These are phyloP conservation scores for Sporobolomyces roseus DNA, from an alignment of 768 basidiomycete genomes.

Conservation along the genomic window DNA sequence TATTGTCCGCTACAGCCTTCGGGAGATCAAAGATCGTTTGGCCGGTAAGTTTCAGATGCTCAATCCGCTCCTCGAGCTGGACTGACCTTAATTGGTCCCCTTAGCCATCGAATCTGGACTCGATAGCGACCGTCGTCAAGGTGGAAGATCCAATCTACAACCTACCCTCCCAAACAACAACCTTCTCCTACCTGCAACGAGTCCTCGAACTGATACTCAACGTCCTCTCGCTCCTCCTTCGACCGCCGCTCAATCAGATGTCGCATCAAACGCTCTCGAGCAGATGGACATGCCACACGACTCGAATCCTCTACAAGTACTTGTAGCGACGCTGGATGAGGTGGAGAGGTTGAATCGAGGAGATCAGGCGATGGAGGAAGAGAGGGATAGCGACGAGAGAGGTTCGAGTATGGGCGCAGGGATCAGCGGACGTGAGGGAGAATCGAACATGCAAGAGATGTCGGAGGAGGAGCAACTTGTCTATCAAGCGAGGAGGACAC, in stretches of 20 bases:
- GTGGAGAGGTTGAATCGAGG: conserved; percentile 23
- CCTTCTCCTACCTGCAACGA: neutral
- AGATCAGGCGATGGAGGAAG: conserved; percentile 21
- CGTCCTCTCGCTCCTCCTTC: neutral
- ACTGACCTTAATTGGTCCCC: no score
- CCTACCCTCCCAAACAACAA: neutral
- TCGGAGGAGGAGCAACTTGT: conserved; percentile 17
- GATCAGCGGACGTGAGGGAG: neutral
- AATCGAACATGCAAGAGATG: neutral
- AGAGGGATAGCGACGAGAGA: neutral
- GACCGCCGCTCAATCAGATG: neutral
- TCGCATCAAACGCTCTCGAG: neutral
- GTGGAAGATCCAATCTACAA: neutral
- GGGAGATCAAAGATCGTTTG: conserved; percentile 28
- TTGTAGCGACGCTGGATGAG: conserved; percentile 28
- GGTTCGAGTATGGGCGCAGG: neutral
- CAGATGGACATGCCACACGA: conserved; percentile 25
- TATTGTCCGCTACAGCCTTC: neutral
- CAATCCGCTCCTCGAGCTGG: no score
- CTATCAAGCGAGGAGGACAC: conserved; percentile 11
- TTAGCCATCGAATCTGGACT: conserved; percentile 34
- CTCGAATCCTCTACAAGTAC: conserved; percentile 28
- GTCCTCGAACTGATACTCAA: neutral
- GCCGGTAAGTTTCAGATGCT: no score
- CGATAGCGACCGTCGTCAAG: conserved; percentile 19